phyloP scores from a whole-genome alignment of 768 basidiomycete genomes.

The Leccinellum rugosiceps region DNA sequence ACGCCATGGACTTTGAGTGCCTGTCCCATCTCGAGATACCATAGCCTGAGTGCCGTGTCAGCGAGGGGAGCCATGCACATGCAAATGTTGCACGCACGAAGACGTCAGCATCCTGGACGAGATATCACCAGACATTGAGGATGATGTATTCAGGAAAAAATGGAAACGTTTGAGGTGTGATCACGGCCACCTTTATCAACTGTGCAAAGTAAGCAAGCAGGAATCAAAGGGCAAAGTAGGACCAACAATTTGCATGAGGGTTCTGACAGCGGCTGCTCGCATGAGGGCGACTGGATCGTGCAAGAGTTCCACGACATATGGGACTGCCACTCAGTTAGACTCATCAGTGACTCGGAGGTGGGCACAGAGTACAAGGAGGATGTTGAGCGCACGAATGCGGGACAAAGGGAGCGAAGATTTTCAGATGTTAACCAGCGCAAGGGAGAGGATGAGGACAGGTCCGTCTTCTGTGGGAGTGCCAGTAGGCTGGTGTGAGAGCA shows the following conservation, averaged over 20 bases:
- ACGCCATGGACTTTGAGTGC: constrained; percentile 81
- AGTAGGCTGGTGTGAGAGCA: constrained; percentile 39
- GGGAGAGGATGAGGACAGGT: constrained; percentile 81
- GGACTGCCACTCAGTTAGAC: constrained; percentile 90
- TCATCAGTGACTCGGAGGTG: constrained; percentile 94
- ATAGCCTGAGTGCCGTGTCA: constrained; percentile 77
- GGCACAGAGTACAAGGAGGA: constrained; percentile 76
- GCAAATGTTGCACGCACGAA: constrained; percentile 82
- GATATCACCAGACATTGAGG: constrained; percentile 79
- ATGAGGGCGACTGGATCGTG: constrained; percentile 85
- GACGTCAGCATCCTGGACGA: constrained; percentile 81
- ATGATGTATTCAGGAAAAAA: constrained; percentile 96
- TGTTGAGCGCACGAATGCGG: constrained; percentile 79
- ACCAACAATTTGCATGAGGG: constrained; percentile 80
- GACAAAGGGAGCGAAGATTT: constrained; percentile 85
- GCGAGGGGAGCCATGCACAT: constrained; percentile 79
- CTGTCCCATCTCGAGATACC: constrained; percentile 92
- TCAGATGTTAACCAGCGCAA: constrained; percentile 85
- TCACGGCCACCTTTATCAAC: constrained; percentile 65
- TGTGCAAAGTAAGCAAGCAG: constrained; percentile 28
- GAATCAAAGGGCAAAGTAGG: neutral
- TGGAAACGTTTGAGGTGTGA: constrained; percentile 62
- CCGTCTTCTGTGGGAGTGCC: constrained; percentile 76
- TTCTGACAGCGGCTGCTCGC: constrained; percentile 72
- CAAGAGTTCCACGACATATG: constrained; percentile 85